Conservation (phyloP, 2,329 filamentous ascomycete genomes). For the Sordariomycetes sp. region DNA sequence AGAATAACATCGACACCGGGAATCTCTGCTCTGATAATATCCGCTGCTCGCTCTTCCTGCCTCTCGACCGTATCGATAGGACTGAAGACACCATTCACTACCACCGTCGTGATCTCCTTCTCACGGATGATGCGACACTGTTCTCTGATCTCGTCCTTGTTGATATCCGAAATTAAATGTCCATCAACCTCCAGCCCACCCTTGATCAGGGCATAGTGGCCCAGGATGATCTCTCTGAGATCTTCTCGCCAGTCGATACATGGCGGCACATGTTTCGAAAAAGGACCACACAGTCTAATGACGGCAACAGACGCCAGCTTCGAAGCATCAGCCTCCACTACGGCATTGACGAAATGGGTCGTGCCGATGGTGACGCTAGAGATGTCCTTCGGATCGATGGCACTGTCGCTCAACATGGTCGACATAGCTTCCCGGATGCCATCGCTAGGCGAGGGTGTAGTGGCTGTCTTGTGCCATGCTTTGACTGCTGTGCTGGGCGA, state of each 20-base stretch:
- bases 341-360: slow-evolving; percentile 51
- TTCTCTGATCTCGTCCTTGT: slow-evolving; percentile 27
- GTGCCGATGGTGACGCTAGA: slow-evolving; percentile 43
- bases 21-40: slow-evolving; percentile 28
- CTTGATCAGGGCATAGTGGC: slow-evolving; percentile 33
- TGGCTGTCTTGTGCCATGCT: slow-evolving; percentile 39
- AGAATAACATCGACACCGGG: slow-evolving; percentile 35
- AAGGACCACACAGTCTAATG: slow-evolving; percentile 43
- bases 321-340: slow-evolving; percentile 40
- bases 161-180: slow-evolving; percentile 31
- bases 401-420: slow-evolving; percentile 27
- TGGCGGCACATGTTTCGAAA: slow-evolving; percentile 38
- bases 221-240: slow-evolving; percentile 35
- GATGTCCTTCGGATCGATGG: slow-evolving; percentile 24
- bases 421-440: slow-evolving; percentile 36
- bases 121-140: slow-evolving; percentile 28
- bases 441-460: slow-evolving; percentile 35
- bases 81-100: slow-evolving; percentile 40
- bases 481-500: slow-evolving; percentile 31
- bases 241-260: slow-evolving; percentile 44
- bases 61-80: slow-evolving; percentile 38
- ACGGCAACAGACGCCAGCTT: slow-evolving; percentile 42
- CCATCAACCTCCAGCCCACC: slow-evolving; percentile 46
- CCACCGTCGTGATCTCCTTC: slow-evolving; percentile 35
- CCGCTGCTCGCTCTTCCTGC: slow-evolving; percentile 38